phyloP scores from a whole-genome alignment of 2,329 filamentous ascomycete species.

The Alternaria alternata region DNA sequence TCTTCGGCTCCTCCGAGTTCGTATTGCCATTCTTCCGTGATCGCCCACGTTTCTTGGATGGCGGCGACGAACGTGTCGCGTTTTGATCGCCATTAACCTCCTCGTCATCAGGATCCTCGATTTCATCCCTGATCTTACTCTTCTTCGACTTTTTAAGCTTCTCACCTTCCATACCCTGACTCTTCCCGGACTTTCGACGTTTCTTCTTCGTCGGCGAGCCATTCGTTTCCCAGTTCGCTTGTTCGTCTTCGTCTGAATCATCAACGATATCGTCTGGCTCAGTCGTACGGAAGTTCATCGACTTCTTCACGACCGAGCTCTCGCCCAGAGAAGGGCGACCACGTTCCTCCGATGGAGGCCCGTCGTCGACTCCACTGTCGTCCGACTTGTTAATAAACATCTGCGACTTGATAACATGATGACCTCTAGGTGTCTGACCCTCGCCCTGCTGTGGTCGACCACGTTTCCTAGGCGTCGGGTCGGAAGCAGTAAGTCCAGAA shows the following conservation, averaged over 20 bases:
- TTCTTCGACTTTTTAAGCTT: neutral
- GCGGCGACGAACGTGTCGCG: neutral
- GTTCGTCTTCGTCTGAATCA: neutral
- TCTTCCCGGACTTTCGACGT: neutral
- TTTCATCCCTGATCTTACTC: neutral
- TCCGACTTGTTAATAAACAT: neutral
- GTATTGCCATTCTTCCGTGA: neutral
- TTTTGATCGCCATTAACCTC: neutral
- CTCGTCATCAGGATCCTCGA: neutral
- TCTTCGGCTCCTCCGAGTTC: neutral
- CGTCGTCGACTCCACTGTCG: neutral
- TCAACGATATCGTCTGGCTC: neutral
- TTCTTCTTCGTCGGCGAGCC: neutral
- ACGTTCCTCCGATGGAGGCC: neutral
- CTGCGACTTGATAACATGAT: neutral
- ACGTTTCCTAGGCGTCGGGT: constrained; percentile 1
- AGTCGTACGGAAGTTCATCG: neutral
- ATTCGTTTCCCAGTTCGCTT: neutral
- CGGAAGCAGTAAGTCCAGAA: neutral
- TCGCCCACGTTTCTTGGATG: neutral
- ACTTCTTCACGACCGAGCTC: neutral
- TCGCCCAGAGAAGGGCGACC: neutral
- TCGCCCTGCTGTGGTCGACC: neutral
- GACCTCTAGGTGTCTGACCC: neutral
- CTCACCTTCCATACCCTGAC: neutral